Conservation (phyloP, 2,329 filamentous ascomycete species). For the Pseudogymnoascus sp. region DNA sequence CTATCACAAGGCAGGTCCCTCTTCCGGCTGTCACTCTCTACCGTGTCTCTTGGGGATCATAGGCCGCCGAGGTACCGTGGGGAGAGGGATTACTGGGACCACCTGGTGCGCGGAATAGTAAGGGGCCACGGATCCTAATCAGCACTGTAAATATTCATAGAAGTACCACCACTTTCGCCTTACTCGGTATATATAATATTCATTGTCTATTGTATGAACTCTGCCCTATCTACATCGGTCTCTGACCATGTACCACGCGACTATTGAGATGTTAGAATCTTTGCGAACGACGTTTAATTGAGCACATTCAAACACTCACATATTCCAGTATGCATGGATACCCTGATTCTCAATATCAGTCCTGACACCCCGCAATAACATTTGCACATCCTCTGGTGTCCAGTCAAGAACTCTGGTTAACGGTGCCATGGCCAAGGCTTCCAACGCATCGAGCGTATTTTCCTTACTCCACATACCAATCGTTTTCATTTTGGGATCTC, state of each 20-base stretch:
- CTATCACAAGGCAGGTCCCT: neutral
- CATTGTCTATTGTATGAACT: too few relatives aligned
- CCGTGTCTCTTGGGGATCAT: too few relatives aligned
- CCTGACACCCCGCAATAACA: conserved; percentile 28
- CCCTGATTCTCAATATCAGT: conserved; percentile 28
- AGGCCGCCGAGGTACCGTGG: neutral
- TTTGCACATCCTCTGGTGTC: conserved; percentile 24
- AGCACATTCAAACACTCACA: neutral
- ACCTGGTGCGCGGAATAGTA: neutral
- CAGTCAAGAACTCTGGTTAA: conserved; percentile 21
- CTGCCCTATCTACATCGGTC: neutral
- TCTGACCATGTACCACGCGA: neutral
- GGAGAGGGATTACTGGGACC: neutral
- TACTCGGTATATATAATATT: neutral
- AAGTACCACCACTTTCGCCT: neutral
- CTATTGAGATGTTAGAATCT: neutral
- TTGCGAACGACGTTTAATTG: neutral
- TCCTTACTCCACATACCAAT: conserved; percentile 16
- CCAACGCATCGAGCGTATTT: conserved; percentile 24
- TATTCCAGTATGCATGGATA: conserved; percentile 25
- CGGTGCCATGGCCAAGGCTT: conserved; percentile 21
- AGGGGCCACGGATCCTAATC: neutral
- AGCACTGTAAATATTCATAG: neutral
- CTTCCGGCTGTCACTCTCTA: too few relatives aligned
- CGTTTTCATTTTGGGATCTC: conserved; percentile 32